These are phyloP conservation scores for Aegilops speltoides DNA, from an alignment of 176 grass and related monocot species.

Conservation along the genomic window DNA sequence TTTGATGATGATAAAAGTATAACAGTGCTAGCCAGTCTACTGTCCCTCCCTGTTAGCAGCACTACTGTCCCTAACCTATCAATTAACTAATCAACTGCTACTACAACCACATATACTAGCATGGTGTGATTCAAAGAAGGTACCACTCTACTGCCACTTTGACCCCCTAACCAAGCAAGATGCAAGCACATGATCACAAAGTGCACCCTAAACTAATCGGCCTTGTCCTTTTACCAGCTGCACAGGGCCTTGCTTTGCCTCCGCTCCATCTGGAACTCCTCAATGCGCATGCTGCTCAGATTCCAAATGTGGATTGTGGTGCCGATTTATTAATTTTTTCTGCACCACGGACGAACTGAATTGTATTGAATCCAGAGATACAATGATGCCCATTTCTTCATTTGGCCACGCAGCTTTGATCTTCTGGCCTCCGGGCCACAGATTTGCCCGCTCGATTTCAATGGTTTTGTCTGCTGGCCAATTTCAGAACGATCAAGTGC, in stretches of 20 bases:
- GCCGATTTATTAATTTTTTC: background rate
- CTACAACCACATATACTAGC: background rate
- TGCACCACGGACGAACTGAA: background rate
- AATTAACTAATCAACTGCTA: background rate
- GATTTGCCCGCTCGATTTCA: constrained; percentile 6
- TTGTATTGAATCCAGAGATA: too few relatives aligned
- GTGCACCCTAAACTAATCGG: constrained; percentile 21
- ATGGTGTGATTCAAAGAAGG: background rate
- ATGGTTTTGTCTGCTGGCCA: constrained; percentile 24
- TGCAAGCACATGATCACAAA: background rate
- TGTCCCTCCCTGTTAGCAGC: too few relatives aligned
- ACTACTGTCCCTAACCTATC: background rate
- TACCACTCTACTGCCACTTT: constrained; percentile 19
- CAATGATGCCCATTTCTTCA: background rate
- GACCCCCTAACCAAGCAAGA: constrained; percentile 34
- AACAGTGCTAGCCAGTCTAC: background rate
- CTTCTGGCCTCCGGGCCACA: background rate
- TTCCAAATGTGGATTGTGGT: constrained; percentile 20
- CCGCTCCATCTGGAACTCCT: background rate
- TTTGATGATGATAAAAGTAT: too few relatives aligned
- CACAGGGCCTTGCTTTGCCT: background rate
- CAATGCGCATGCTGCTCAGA: background rate
- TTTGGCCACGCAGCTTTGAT: constrained; percentile 11
- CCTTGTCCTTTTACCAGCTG: constrained; percentile 33
- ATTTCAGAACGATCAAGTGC: background rate